Conservation (phyloP, 108 stramenopile genomes). For the Pseudonitzschia multistriata region DNA sequence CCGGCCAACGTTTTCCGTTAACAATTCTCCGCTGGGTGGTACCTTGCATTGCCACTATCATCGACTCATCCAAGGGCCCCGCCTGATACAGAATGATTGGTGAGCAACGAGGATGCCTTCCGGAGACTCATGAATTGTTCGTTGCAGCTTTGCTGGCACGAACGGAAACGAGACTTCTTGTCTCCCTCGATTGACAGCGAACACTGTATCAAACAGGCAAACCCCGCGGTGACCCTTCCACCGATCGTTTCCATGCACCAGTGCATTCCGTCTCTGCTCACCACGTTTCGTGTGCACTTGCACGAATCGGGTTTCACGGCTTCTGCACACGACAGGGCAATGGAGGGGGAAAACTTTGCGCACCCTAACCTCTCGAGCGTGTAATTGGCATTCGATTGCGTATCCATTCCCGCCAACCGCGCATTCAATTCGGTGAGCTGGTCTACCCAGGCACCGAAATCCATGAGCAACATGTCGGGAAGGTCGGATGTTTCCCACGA, state of each 20-base stretch:
- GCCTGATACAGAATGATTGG: neutral
- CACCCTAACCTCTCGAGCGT: slow-evolving; percentile 30
- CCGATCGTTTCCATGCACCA: slow-evolving; percentile 44
- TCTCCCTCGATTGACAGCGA: slow-evolving; percentile 9
- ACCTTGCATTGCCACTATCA: no score
- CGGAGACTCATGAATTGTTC: slow-evolving; percentile 9
- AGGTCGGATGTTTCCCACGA: slow-evolving; percentile 16
- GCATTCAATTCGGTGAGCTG: slow-evolving; percentile 40
- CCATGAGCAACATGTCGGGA: slow-evolving; percentile 29
- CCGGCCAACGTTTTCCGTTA: no score
- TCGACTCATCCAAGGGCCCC: no score
- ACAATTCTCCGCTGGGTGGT: no score
- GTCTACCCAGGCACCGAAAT: slow-evolving; percentile 29
- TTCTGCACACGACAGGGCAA: slow-evolving; percentile 34
- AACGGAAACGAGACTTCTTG: neutral
- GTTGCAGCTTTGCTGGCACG: slow-evolving; percentile 5
- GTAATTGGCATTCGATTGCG: slow-evolving; percentile 20
- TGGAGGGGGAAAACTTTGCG: slow-evolving; percentile 22
- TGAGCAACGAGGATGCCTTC: neutral
- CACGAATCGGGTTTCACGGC: neutral
- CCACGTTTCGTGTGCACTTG: slow-evolving; percentile 19
- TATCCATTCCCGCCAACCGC: slow-evolving; percentile 25
- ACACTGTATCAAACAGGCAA: slow-evolving; percentile 43
- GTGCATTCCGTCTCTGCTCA: slow-evolving; percentile 47
- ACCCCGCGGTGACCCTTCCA: slow-evolving; percentile 28